phyloP scores from a whole-genome alignment of 2,329 filamentous ascomycete species.

The Diaporthe eres region DNA sequence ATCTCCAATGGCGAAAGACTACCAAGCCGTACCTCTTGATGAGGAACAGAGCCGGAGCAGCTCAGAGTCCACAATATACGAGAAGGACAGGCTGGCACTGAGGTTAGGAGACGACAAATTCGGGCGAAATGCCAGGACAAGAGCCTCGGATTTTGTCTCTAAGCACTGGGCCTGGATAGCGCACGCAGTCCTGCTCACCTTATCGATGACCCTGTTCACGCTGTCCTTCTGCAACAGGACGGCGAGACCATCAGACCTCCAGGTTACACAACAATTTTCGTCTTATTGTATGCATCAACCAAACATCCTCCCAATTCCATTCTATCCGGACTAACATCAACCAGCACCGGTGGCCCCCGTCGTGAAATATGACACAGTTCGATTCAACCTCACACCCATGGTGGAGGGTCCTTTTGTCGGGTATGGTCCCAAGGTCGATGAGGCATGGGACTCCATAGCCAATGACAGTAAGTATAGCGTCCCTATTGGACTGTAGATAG shows the following conservation, averaged over 20 bases:
- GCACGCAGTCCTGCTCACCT: conserved; percentile 56
- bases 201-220: conserved; percentile 57
- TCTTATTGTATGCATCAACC: conserved; percentile 51
- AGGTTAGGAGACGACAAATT: conserved; percentile 37
- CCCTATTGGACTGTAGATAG: conserved; percentile 33
- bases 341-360: conserved; percentile 62
- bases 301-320: not conserved
- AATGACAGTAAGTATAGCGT: conserved; percentile 53
- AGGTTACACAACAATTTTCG: conserved; percentile 57
- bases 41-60: conserved; percentile 52
- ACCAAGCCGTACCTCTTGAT: conserved; percentile 53
- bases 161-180: conserved; percentile 56
- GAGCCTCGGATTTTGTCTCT: conserved; percentile 36
- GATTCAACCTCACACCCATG: conserved; percentile 64
- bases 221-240: conserved; percentile 56
- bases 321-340: conserved; percentile 37
- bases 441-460: conserved; percentile 69
- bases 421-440: conserved; percentile 68
- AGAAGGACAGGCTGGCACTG: conserved; percentile 42
- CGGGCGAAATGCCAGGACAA: conserved; percentile 28
- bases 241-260: conserved; percentile 51
- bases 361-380: conserved; percentile 63
- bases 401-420: conserved; percentile 67
- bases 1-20: conserved; percentile 52
- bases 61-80: conserved; percentile 39